Base-by-base conservation (phyloP, 345 rosid genomes). In the Gossypium bickii region DNA sequence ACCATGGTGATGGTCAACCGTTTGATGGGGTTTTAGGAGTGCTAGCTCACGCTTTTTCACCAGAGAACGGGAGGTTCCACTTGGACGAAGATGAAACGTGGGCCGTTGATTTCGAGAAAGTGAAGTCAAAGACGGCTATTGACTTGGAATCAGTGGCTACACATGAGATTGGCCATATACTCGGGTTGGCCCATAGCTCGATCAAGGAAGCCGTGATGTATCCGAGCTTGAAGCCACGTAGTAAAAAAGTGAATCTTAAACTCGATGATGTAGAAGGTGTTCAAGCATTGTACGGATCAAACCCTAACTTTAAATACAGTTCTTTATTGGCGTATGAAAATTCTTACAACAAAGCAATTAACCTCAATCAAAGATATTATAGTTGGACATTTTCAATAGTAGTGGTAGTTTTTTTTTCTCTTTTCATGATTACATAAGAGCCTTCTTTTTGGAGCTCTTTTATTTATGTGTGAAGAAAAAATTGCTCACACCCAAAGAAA, bases 61-160 rank as follows among this genome's bases (percentile, higher is more conserved):
- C 98, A 44, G 89, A 87, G 71, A 91, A 87, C 71, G 98, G 98
- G 71, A 79, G 92, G 81, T 76, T 92, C 44, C 98, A 92, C 79
- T 80, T 92, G 0, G 98, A 94, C 75, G 91, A 83, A 57, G 90
- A 87, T 7, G 98, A 92, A 71, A 89, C 83, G 9, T 94, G 98
- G 98, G 81, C 87, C 34, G 77, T 91, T 13, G 91, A 90, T 45
- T 86, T 89, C n/a, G 79, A 73, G 17, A 67, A 59, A 56, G 85
- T 60, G 44, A 84, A 78, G 75, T 92, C 94, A 5, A 82, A 27
- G 72, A 85, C 43, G 52, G 98, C 97, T 2, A 86, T 94, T 73
- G 97, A 94, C 55, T 82, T 94, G 86, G 99, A 94, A 51, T 92
- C 99, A 2, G 99, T 94, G 80, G 99, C 92, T 12, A 93, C 92